phyloP scores from a whole-genome alignment of 257 asterid genomes.

The Orobanche coerulescens region DNA sequence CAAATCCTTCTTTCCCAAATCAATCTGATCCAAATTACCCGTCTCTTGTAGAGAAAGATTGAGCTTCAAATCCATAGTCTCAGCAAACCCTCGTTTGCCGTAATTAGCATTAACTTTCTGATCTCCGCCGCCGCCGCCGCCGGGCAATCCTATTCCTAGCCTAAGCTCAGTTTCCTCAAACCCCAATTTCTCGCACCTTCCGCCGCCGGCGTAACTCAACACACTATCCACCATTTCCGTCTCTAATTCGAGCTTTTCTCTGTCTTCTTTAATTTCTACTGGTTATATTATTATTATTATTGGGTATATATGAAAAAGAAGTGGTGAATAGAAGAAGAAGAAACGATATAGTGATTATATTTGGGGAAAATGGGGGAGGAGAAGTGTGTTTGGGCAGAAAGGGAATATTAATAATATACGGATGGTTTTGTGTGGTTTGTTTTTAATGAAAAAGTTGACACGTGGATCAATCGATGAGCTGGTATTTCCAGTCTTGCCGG shows the following conservation, averaged over 20 bases:
- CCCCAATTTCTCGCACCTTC: constrained; percentile 15
- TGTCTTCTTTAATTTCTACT: neutral
- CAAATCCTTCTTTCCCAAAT: constrained; percentile 6
- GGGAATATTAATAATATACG: constrained; percentile 24
- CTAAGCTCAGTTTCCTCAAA: constrained; percentile 51
- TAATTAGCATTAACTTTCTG: constrained; percentile 23
- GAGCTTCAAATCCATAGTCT: constrained; percentile 67
- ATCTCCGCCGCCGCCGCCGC: constrained; percentile 32
- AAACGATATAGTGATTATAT: neutral
- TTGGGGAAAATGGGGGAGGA: constrained; percentile 18
- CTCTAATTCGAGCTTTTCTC: neutral
- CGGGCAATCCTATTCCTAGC: constrained; percentile 63
- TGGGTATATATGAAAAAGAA: neutral
- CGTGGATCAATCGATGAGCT: constrained; percentile 32
- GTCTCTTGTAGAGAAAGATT: constrained; percentile 41
- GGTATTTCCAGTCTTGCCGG: constrained; percentile 37
- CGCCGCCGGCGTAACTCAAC: constrained; percentile 1
- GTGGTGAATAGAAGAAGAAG: neutral
- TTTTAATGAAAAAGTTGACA: constrained; percentile 25
- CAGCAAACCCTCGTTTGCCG: constrained; percentile 47
- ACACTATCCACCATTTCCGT: constrained; percentile 29
- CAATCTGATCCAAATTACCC: constrained; percentile 12
- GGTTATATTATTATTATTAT: neutral
- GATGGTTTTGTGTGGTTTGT: constrained; percentile 19
- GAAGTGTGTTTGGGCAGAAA: constrained; percentile 25